A percentile compares a stretch with the other conserved stretches of the same genome.
These are phyloP conservation scores for Oenanthe javanica DNA, from an alignment of 140 eudicot species.

Conservation along the genomic window DNA sequence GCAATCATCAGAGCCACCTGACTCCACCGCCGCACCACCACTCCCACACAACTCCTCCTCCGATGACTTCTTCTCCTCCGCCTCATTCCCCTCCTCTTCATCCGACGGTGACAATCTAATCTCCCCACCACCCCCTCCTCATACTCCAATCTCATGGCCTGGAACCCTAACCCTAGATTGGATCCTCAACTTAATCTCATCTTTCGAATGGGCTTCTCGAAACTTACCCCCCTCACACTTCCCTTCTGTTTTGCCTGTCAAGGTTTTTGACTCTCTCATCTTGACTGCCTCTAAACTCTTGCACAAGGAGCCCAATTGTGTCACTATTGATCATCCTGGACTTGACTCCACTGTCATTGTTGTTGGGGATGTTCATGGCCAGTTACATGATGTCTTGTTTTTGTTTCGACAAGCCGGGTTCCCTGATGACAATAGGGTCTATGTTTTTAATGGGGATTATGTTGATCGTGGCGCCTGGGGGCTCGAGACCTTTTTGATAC, in stretches of 20 bases:
- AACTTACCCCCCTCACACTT: slow-evolving; percentile 51
- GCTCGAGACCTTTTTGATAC: slow-evolving; percentile 64
- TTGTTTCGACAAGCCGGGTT: slow-evolving; percentile 55
- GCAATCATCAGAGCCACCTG: slow-evolving; percentile 5
- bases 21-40: slow-evolving; percentile 13
- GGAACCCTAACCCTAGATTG: slow-evolving; percentile 49
- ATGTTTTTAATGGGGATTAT: slow-evolving; percentile 95
- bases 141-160: slow-evolving; percentile 79
- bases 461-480: slow-evolving; percentile 99
- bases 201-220: slow-evolving; percentile 68
- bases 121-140: slow-evolving; percentile 20
- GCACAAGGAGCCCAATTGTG: slow-evolving; percentile 88
- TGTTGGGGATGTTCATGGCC: slow-evolving; percentile 97
- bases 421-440: slow-evolving; percentile 60
- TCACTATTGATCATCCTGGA: slow-evolving; percentile 35
- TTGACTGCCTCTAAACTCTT: slow-evolving; percentile 66
- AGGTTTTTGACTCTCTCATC: slow-evolving; percentile 53
- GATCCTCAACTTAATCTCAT: slow-evolving; percentile 47
- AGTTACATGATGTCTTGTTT: slow-evolving; percentile 82
- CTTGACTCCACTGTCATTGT: slow-evolving; percentile 56
- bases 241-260: slow-evolving; percentile 64
- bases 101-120: slow-evolving; percentile 31
- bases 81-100: slow-evolving; percentile 33
- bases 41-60: slow-evolving; percentile 33
- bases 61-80: slow-evolving; percentile 41